Base-by-base conservation (phyloP, 2,329 filamentous ascomycete genomes). In the Colletotrichum eleusines region DNA sequence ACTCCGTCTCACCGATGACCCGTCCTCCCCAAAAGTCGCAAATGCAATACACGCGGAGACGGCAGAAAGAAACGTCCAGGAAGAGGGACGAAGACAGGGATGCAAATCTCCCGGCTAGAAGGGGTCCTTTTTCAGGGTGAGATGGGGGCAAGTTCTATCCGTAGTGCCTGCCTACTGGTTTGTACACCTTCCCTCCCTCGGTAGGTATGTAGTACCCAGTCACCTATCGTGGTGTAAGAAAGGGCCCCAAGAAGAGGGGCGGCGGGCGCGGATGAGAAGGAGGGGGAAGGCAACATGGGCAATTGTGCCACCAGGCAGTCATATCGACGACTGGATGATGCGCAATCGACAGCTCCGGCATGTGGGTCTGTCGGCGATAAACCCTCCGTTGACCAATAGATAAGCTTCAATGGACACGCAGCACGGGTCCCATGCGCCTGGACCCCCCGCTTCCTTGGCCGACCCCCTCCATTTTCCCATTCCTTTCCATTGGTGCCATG, bases 391-490 rank as follows among this genome's bases (percentile, higher is more conserved):
- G 26, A 7, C 69, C 69, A 70, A 72, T 72, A 26, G 69, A 72
- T 71, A 71, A 54, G 63, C 63, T 7, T 14, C 33, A 50, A 28
- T 51, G 55, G 40, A 42, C 20, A 20, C 44, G n/a, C 14, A 8
- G n/a, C 16, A 18, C 31, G 16, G 35, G 31, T n/a, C 33, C 23
- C 50, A 14, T 35, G 38, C 55, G 40, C 54, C 42, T 53, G 38
- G 59, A 54, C 59, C 38, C 53, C 60, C 42, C n/a, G 20, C 66
- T 46, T 57, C 63, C 35, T 71, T 48, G 44, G 63, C 68, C 63
- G 50, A 44, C 60, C 69, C 69, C 66, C 66, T 72, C 69, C 46
- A 71, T 69, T 65, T 60, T 28, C 28, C 48, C 60, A 50, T 46
- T 60, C 60, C 54, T 33, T 59, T 54, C 35, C 35, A 59, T 54